phyloP scores from a whole-genome alignment of 2,329 filamentous ascomycete genomes.

The Epichloe festucae region DNA sequence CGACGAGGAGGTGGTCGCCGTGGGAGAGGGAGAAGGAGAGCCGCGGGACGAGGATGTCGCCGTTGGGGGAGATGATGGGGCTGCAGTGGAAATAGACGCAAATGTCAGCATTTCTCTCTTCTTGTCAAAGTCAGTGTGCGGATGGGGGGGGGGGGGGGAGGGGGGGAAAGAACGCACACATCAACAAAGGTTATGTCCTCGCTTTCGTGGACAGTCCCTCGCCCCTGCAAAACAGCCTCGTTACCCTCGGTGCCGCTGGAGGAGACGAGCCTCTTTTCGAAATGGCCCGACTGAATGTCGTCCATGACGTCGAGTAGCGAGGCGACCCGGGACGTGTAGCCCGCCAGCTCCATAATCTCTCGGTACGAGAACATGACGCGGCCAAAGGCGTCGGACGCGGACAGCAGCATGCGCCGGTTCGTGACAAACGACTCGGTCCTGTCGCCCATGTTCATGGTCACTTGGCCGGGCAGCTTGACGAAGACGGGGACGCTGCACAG shows the following conservation, averaged over 20 bases:
- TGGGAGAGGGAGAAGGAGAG: slow-evolving; percentile 78
- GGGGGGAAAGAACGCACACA: slow-evolving; percentile 39
- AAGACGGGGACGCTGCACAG: slow-evolving; percentile 94
- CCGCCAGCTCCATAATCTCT: slow-evolving; percentile 89
- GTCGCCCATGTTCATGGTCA: slow-evolving; percentile 54
- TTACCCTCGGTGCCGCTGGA: slow-evolving; percentile 74
- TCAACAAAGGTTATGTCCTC: slow-evolving; percentile 72
- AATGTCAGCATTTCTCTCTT: too few relatives aligned
- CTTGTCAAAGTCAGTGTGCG: not conserved
- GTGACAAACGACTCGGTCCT: slow-evolving; percentile 74
- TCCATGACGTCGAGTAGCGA: slow-evolving; percentile 87
- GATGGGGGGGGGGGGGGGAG: not conserved
- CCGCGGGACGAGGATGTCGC: slow-evolving; percentile 75
- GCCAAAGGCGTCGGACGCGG: slow-evolving; percentile 89
- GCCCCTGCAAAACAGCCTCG: slow-evolving; percentile 66
- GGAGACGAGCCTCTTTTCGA: slow-evolving; percentile 92
- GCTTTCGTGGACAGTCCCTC: slow-evolving; percentile 73
- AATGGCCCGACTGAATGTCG: slow-evolving; percentile 78
- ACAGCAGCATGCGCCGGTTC: slow-evolving; percentile 81
- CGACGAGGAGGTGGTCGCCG: slow-evolving; percentile 84
- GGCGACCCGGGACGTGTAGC: slow-evolving; percentile 86
- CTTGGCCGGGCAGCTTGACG: slow-evolving; percentile 71
- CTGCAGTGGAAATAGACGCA: slow-evolving; percentile 18
- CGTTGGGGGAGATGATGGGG: slow-evolving; percentile 93
- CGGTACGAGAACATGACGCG: slow-evolving; percentile 97